Evolutionary conservation across 2,329 filamentous ascomycete genomes (phyloP).

Genomic region (Aspergillus spinulosporus): DNA sequence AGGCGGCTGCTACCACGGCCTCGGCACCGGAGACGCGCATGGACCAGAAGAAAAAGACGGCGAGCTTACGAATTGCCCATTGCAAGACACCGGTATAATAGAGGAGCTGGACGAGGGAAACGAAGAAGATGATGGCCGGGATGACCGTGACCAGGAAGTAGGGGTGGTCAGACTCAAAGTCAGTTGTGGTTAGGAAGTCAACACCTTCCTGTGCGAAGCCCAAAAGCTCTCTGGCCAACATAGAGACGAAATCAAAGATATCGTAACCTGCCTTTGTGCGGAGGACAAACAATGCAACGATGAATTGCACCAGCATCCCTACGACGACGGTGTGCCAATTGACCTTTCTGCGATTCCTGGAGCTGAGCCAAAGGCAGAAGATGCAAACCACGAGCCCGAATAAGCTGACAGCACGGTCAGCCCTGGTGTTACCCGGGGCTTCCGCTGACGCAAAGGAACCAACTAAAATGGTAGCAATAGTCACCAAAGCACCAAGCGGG

Average conservation of each 20-base stretch:
- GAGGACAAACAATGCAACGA: conserved; percentile 85
- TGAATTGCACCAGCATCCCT: conserved; percentile 84
- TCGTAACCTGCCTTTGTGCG: conserved; percentile 78
- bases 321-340: conserved; percentile 78
- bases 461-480: conserved; percentile 72
- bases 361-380: conserved; percentile 66
- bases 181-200: conserved; percentile 63
- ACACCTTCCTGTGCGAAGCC: conserved; percentile 74
- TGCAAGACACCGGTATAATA: conserved; percentile 80
- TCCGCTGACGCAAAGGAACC: conserved; percentile 75
- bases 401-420: conserved; percentile 76
- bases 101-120: conserved; percentile 82
- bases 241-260: conserved; percentile 87
- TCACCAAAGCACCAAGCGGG: conserved; percentile 61
- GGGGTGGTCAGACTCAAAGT: conserved; percentile 44
- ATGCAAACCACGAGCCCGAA: conserved; percentile 76
- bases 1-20: conserved; percentile 89
- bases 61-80: conserved; percentile 87
- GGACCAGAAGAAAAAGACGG: conserved; percentile 86
- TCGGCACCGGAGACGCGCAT: conserved; percentile 86
- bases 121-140: conserved; percentile 96
- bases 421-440: conserved; percentile 71
- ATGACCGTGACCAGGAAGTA: conserved; percentile 79
- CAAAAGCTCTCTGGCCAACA: conserved; percentile 70
- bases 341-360: conserved; percentile 62